phyloP scores from a whole-genome alignment of 2,329 filamentous ascomycete species.

The Escovopsis sp. region DNA sequence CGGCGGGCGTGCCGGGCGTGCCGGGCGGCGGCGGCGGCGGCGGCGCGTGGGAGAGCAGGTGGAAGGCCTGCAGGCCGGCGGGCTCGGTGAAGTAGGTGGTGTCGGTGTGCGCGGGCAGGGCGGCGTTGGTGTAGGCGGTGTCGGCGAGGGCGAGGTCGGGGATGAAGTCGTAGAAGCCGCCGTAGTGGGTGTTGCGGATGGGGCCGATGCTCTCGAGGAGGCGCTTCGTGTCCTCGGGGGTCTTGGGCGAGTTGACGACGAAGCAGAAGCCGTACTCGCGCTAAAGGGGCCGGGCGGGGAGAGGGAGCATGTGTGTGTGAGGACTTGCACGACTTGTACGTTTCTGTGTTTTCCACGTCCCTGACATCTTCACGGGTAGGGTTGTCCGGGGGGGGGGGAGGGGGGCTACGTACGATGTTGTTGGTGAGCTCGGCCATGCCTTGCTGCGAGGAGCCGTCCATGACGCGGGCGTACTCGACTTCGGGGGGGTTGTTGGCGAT shows the following conservation, averaged over 20 bases:
- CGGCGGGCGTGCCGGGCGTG: too few species aligned
- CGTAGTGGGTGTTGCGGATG: conserved; percentile 84
- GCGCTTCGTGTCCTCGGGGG: conserved; percentile 56
- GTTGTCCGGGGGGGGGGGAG: too few species aligned
- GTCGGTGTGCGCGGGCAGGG: conserved; percentile 77
- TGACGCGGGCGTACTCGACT: conserved; percentile 46
- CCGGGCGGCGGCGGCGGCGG: conserved; percentile 17
- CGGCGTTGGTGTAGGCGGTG: conserved; percentile 79
- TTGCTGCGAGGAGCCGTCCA: conserved; percentile 29
- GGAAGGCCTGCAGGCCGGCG: conserved; percentile 81
- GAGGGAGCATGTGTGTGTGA: background rate
- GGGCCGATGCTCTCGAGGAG: conserved; percentile 72
- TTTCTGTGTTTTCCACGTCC: too few species aligned
- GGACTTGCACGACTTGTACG: too few species aligned
- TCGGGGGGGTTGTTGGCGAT: conserved; percentile 36
- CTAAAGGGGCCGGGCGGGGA: conserved; percentile 24
- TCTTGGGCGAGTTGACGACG: conserved; percentile 50
- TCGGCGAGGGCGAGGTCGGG: conserved; percentile 79
- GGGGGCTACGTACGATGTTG: conserved; percentile 42
- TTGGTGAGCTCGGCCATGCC: conserved; percentile 48
- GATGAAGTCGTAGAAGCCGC: conserved; percentile 66
- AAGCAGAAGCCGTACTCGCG: conserved; percentile 62
- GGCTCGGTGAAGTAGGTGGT: conserved; percentile 94
- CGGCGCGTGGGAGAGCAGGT: conserved; percentile 61
- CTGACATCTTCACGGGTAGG: too few species aligned